Base-by-base conservation (phyloP, 116 monocot species). In the Papilionanthe hybrid region DNA sequence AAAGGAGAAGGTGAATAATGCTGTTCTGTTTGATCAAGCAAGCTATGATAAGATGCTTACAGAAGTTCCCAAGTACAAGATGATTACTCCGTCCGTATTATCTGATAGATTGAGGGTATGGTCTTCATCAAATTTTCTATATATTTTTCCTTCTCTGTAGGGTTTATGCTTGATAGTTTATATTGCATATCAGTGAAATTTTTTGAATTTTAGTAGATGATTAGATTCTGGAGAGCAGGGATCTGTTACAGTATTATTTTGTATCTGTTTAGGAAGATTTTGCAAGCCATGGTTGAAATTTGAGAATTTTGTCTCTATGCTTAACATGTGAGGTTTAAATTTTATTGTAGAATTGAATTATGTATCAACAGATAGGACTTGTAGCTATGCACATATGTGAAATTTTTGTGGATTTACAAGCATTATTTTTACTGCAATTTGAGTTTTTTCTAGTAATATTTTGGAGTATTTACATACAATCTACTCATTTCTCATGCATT, bases 1-100 rank as follows among this genome's bases (percentile, higher is more conserved):
- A 72, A 82, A 82, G 82, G 82, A 82, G 77, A 82, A 82, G 76
- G 82, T 82, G 66, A 82, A 82, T 68, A 82, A 82, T 32, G 76
- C 82, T 0, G 82, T 82, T 48, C 53, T 82, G 2, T 82, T 82
- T 53, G 82, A 82, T 78, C 82, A 78, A 72, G 78, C 78, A 32
- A 82, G 72, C 37, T 82, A 82, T 37, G 82, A 82, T 57, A 82
- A 82, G 78, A 82, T 82, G 82, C 77, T 82, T 43, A 27, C 56
- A 17, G 82, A 82, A 58, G 82, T 82, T 12, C 82, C 82, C 55
- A 82, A 82, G 78, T 82, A 78, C 27, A 82, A 82, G 82, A 77
- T 78, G 82, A 82, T 82, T 77, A 82, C 82, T 72, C 77, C 82
- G 0, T 82, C 82, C 18, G 82, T 82, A 27, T 68, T 82, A 12